A percentile compares a stretch with the other conserved stretches of the same genome.
Conservation (phyloP, 352 stramenopile species). For the Globisporangium solare region DNA sequence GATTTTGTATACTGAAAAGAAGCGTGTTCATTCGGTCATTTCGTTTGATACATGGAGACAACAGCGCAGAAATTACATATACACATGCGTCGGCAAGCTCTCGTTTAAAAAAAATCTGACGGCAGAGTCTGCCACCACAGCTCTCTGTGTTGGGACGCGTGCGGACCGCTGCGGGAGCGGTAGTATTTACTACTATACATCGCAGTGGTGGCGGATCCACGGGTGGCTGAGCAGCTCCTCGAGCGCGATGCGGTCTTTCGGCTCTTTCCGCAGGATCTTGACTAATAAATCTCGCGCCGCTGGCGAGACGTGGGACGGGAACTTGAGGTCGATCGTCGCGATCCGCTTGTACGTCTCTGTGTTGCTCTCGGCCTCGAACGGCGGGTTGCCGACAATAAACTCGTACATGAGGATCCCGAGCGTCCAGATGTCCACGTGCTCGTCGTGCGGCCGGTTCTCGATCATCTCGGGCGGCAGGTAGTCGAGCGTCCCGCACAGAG, state of each 20-base stretch:
- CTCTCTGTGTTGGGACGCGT: no score
- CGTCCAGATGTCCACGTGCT: constrained; percentile 97
- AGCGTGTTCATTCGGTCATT: no score
- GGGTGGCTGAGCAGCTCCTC: constrained; percentile 92
- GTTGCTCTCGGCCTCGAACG: constrained; percentile 97
- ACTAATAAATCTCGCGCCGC: constrained; percentile 93
- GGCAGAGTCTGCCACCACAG: no score
- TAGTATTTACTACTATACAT: constrained; percentile 5
- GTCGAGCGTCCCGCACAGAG: constrained; percentile 98
- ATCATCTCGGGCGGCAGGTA: constrained; percentile 99
- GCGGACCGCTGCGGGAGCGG: no score
- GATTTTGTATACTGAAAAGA: no score
- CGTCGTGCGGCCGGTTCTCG: constrained; percentile 96
- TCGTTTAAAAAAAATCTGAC: no score
- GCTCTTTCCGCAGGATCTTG: constrained; percentile 94
- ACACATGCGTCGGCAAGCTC: no score
- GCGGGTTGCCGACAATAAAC: constrained; percentile 95
- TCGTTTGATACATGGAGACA: not conserved
- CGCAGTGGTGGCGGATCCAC: constrained; percentile 89
- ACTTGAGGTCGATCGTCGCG: constrained; percentile 94
- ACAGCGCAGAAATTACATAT: constrained; percentile 4
- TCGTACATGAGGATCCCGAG: constrained; percentile 99
- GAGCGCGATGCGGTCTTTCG: constrained; percentile 90
- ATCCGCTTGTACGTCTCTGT: constrained; percentile 97
- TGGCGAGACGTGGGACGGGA: constrained; percentile 89